Base-by-base conservation (phyloP, 2,329 filamentous ascomycete species). In the Intubia oerlemansii region DNA sequence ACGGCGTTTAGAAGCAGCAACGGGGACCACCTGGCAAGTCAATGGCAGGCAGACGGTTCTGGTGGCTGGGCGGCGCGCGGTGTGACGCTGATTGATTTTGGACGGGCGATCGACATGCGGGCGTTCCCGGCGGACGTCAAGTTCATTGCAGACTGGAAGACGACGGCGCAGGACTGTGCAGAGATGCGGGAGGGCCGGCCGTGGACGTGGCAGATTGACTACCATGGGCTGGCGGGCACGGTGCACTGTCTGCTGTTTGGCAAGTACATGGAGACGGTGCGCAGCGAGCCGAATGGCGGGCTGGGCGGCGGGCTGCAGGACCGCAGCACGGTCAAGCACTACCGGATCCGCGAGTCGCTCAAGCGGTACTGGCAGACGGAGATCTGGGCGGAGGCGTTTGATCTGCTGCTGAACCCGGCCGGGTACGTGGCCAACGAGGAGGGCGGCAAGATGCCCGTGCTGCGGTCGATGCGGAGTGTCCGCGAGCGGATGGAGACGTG, bases 321-420 rank as follows among this genome's bases (percentile, higher is more conserved):
- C 17, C 62, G 59, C 11, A 61, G 59, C 2, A 56, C 52, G 2
- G 52, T 49, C 2, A 71, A 77, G 44, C 70, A 62, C 27, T 95
- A 92, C 53, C 68, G 64, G 37, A 70, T 93, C 38, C 66, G 75
- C 29, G 85, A 93, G 50, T 66, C 59, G 10, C 53, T 95, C 35
- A 98, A 98, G 57, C 56, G 88, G 25, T 98, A 98, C 52, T 98
- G 88, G 88, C 84, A 95, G 57, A 76, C 72, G 27, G 82, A 92
- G 28, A 67, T 95, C 25, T 98, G 88, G 88, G 52, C 46, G 3
- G 70, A 77, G 34, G 71, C 76, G 27, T 91, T 98, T 47, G 76
- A 84, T 38, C 42, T 95, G 33, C 52, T 95, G 38, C 57, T 98
- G 24, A 98, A 98, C 48, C 84, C 85, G 1, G 59, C 64, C 3